A percentile compares a stretch with the other conserved stretches of the same genome.
These are phyloP conservation scores for Pterocarpus macrocarpus DNA, from an alignment of 306 rosid genomes.

Conservation along the genomic window DNA sequence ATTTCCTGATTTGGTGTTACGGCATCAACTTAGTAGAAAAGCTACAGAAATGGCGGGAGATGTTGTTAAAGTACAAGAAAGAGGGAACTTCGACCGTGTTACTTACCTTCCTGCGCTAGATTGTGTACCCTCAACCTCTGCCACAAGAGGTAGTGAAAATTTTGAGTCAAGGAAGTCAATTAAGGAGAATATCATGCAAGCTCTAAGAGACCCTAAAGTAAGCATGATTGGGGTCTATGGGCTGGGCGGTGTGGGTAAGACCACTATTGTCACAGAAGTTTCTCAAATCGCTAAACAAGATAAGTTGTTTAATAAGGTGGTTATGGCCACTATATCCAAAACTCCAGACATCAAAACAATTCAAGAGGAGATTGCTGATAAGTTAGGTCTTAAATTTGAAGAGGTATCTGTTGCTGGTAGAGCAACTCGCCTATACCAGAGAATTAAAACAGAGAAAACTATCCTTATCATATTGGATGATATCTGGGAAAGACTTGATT, in stretches of 20 bases:
- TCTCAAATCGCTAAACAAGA: background rate
- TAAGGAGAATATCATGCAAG: background rate
- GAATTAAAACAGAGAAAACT: background rate
- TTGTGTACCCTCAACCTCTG: too few relatives aligned
- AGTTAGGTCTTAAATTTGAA: background rate
- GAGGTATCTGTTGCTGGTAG: background rate
- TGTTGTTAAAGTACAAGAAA: background rate
- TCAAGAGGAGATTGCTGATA: slow-evolving; percentile 11
- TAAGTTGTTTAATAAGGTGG: slow-evolving; percentile 13
- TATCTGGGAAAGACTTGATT: background rate
- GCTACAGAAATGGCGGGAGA: slow-evolving; percentile 1
- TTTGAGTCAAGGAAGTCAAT: slow-evolving; percentile 5
- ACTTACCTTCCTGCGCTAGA: background rate
- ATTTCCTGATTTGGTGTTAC: slow-evolving; percentile 6
- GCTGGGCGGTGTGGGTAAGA: slow-evolving; percentile 29
- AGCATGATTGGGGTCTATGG: slow-evolving; percentile 33
- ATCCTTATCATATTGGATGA: slow-evolving; percentile 33
- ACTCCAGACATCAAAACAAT: background rate
- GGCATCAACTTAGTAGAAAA: slow-evolving; percentile 29
- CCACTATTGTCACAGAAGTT: slow-evolving; percentile 1
- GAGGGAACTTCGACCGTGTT: background rate
- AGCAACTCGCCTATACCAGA: background rate
- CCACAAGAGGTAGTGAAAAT: background rate
- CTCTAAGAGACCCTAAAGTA: background rate
- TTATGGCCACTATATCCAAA: background rate